Conservation (phyloP, 495 filamentous ascomycete species). For the Neurospora sp. region DNA sequence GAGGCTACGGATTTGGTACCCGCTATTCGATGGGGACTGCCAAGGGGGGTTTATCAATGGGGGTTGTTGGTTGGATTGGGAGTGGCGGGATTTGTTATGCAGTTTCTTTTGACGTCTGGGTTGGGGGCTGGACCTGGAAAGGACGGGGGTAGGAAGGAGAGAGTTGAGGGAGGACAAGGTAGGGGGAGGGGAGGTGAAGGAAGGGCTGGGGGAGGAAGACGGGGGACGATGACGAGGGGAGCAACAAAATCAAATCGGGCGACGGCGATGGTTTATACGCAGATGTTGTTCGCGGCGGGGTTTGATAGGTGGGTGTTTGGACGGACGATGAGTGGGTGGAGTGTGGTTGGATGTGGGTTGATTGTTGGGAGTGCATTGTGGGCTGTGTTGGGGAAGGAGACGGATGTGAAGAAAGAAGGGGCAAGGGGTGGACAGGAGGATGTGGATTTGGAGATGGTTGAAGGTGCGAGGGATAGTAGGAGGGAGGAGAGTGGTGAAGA, state of each 20-base stretch:
- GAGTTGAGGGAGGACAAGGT: background rate
- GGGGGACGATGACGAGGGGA: background rate
- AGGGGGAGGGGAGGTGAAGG: background rate
- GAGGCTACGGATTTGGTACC: slow-evolving; percentile 11
- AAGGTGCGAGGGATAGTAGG: too few relatives aligned
- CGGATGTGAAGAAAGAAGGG: slow-evolving; percentile 25
- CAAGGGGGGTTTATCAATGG: slow-evolving; percentile 57
- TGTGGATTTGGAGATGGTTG: slow-evolving; percentile 1
- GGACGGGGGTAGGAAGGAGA: background rate
- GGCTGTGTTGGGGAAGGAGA: slow-evolving; percentile 51
- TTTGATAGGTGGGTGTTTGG: slow-evolving; percentile 77
- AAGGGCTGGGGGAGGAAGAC: background rate
- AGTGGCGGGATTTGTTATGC: slow-evolving; percentile 71
- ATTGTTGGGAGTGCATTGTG: slow-evolving; percentile 77
- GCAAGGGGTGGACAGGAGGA: slow-evolving; percentile 3
- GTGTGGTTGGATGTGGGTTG: slow-evolving; percentile 61
- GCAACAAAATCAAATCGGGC: slow-evolving; percentile 59
- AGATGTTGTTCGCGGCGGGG: slow-evolving; percentile 82
- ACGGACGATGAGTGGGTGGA: slow-evolving; percentile 52
- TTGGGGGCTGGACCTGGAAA: slow-evolving; percentile 31
- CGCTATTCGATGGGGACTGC: slow-evolving; percentile 51
- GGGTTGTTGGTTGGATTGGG: slow-evolving; percentile 57
- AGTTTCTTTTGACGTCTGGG: slow-evolving; percentile 78
- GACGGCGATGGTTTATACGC: slow-evolving; percentile 82
- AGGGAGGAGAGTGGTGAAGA: slow-evolving; percentile 1